phyloP scores from a whole-genome alignment of 2,329 filamentous ascomycete species.

The Hypoxylon sp. region DNA sequence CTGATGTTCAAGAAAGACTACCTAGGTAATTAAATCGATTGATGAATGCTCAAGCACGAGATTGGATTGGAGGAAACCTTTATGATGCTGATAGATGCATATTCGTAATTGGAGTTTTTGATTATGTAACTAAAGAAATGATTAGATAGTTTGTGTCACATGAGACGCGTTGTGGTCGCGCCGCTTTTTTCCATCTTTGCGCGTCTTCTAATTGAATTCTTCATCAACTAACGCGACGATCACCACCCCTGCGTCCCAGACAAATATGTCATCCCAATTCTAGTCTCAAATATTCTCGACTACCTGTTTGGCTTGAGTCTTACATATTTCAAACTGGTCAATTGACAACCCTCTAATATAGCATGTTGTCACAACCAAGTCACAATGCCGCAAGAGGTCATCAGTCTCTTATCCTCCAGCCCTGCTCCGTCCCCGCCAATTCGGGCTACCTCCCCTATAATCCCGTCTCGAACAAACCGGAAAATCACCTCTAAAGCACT shows the following conservation, averaged over 20 bases:
- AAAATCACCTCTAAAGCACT: conserved; percentile 21
- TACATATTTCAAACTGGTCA: conserved; percentile 1
- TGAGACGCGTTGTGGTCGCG: conserved; percentile 29
- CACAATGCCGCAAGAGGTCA: conserved; percentile 49
- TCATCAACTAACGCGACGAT: neutral
- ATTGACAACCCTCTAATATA: too few species aligned
- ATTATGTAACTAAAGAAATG: too few species aligned
- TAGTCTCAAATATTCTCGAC: conserved; percentile 3
- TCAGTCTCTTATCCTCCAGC: conserved; percentile 48
- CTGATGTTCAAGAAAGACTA: too few species aligned
- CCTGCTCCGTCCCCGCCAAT: conserved; percentile 30
- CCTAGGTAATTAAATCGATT: too few species aligned
- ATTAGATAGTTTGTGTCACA: conserved; percentile 26
- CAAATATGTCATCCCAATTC: neutral
- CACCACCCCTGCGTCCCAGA: neutral
- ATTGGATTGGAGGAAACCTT: too few species aligned
- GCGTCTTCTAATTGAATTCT: too few species aligned
- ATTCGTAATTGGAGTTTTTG: too few species aligned
- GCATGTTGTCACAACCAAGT: conserved; percentile 6
- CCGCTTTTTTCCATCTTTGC: neutral
- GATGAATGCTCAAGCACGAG: too few species aligned
- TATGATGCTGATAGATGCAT: too few species aligned
- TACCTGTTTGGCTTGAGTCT: neutral
- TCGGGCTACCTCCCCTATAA: conserved; percentile 8
- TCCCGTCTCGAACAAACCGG: conserved; percentile 8